A percentile compares a stretch with the other conserved stretches of the same genome.
These are phyloP conservation scores for Lactifluus echinatus DNA, from an alignment of 768 basidiomycete species.

Conservation along the genomic window DNA sequence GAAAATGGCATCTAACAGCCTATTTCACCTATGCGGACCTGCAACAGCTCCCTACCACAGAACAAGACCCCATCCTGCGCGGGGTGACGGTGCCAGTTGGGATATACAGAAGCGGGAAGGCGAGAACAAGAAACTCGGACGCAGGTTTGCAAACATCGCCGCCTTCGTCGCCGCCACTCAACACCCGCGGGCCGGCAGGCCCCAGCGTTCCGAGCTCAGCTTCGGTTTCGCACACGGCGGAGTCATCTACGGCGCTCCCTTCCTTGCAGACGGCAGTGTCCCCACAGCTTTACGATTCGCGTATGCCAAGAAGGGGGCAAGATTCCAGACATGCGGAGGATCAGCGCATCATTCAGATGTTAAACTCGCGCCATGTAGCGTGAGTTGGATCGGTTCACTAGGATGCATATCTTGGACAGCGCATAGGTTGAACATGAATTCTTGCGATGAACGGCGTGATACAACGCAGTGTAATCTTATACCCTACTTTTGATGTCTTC, in stretches of 20 bases:
- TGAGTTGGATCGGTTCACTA: background rate
- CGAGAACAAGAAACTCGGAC: conserved; percentile 30
- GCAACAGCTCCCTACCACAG: conserved; percentile 31
- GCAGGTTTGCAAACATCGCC: conserved; percentile 22
- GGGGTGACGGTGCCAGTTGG: conserved; percentile 31
- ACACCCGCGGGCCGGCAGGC: conserved; percentile 21
- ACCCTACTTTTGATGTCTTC: conserved; percentile 12
- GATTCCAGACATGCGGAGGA: conserved; percentile 44
- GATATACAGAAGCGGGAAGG: conserved; percentile 36
- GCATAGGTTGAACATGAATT: background rate
- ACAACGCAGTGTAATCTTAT: conserved; percentile 12
- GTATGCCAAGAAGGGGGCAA: conserved; percentile 25
- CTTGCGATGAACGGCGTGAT: conserved; percentile 5
- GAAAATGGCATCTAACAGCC: conserved; percentile 59
- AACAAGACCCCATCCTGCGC: conserved; percentile 31
- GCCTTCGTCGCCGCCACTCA: conserved; percentile 23
- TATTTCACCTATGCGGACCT: conserved; percentile 36
- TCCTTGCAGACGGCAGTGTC: conserved; percentile 35
- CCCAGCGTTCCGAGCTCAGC: conserved; percentile 15
- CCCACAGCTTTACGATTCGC: conserved; percentile 23
- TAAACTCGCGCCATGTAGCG: conserved; percentile 37
- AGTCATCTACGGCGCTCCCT: conserved; percentile 29
- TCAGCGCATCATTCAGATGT: conserved; percentile 50
- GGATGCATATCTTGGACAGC: background rate
- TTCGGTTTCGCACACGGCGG: conserved; percentile 14